A percentile compares a stretch with the other conserved stretches of the same genome.
Conservation (phyloP, 768 basidiomycete species). For the Lactifluus echinatus region DNA sequence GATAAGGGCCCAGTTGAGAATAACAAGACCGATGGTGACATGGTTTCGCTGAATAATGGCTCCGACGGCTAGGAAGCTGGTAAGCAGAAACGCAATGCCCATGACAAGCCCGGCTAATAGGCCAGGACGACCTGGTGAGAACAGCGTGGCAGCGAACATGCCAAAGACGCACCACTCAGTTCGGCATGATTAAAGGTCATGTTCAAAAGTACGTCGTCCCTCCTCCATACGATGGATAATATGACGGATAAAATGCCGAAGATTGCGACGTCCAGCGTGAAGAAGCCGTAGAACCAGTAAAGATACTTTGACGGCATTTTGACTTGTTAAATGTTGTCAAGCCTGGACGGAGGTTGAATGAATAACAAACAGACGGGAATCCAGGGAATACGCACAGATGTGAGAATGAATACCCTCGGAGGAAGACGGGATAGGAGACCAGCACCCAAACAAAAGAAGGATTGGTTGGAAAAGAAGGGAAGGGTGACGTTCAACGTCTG, state of each 20-base stretch:
- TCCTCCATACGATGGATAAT: conserved; percentile 64
- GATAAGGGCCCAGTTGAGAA: conserved; percentile 71
- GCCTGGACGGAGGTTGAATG: neutral
- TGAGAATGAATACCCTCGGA: neutral
- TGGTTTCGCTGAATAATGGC: conserved; percentile 66
- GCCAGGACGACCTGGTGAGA: neutral
- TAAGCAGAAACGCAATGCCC: conserved; percentile 56
- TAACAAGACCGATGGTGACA: conserved; percentile 57
- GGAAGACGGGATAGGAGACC: conserved; percentile 3
- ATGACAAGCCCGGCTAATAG: conserved; percentile 57
- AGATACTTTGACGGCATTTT: conserved; percentile 67
- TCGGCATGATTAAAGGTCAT: conserved; percentile 52
- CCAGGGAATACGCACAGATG: neutral
- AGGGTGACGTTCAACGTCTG: conserved; percentile 16
- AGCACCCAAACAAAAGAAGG: conserved; percentile 6
- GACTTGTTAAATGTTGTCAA: neutral
- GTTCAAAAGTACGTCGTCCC: conserved; percentile 62
- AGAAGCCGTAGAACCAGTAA: conserved; percentile 61
- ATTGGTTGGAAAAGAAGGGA: neutral
- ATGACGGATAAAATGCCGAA: conserved; percentile 58
- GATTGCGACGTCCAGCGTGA: conserved; percentile 62
- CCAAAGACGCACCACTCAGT: conserved; percentile 44
- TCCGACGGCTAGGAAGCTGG: conserved; percentile 60
- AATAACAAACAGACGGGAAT: neutral
- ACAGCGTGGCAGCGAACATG: neutral